Conservation (phyloP, 2,329 filamentous ascomycete species). For the Alternaria brassicae region DNA sequence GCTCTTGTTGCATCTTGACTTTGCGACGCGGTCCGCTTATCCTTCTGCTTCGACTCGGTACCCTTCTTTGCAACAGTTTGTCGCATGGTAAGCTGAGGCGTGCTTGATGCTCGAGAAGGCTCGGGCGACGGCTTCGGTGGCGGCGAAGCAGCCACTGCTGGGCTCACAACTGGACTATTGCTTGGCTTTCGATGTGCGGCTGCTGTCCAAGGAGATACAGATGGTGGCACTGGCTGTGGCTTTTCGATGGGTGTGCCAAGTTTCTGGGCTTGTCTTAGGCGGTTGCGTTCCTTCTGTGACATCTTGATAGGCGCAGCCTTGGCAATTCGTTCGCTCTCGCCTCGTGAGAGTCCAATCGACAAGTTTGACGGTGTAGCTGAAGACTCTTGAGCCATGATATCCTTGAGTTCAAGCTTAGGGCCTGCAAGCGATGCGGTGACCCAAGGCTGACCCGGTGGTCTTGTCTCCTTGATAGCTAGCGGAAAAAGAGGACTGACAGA, state of each 20-base stretch:
- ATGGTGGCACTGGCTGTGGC: constrained; percentile 37
- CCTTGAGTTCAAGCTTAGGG: constrained; percentile 74
- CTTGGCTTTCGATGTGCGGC: constrained; percentile 42
- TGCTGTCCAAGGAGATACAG: constrained; percentile 47
- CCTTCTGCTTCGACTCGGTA: constrained; percentile 35
- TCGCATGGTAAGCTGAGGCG: constrained; percentile 65
- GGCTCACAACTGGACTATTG: constrained; percentile 21
- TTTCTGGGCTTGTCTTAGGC: constrained; percentile 49
- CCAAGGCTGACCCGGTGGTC: constrained; percentile 59
- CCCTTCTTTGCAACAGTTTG: constrained; percentile 61
- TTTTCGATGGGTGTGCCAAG: constrained; percentile 38
- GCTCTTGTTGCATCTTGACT: constrained; percentile 17
- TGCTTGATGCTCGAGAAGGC: constrained; percentile 38
- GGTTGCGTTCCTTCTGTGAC: constrained; percentile 93
- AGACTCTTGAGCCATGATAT: constrained; percentile 74
- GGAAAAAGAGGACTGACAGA: constrained; percentile 33
- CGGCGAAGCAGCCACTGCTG: constrained; percentile 15
- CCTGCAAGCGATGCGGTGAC: constrained; percentile 61
- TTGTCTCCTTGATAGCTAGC: constrained; percentile 28
- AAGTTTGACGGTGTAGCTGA: constrained; percentile 60
- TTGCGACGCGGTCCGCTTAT: constrained; percentile 26
- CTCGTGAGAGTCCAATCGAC: constrained; percentile 59
- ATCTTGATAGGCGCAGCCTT: constrained; percentile 64
- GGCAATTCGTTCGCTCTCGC: constrained; percentile 49
- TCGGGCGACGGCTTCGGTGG: constrained; percentile 25